Conservation (phyloP, 2,329 filamentous ascomycete species). For the Calonectria pauciramosa region DNA sequence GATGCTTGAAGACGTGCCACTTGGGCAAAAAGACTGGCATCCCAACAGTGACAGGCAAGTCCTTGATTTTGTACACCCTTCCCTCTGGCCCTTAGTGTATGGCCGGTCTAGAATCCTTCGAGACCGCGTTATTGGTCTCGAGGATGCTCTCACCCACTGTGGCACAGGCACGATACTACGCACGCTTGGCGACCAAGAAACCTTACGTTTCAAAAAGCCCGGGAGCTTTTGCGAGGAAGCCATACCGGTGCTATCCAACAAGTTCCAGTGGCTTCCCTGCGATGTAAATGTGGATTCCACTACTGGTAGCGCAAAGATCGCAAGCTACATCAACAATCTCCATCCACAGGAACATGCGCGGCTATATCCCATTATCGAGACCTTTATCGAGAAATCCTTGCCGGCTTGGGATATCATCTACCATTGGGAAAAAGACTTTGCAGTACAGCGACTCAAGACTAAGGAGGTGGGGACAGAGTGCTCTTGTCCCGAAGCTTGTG, state of each 20-base stretch:
- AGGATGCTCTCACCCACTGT: conserved; percentile 51
- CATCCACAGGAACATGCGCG: conserved; percentile 50
- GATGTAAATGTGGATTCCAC: background rate
- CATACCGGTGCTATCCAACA: background rate
- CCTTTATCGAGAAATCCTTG: conserved; percentile 52
- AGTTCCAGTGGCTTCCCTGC: background rate
- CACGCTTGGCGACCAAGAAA: background rate
- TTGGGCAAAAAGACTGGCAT: conserved; percentile 70
- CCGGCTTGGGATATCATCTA: conserved; percentile 63
- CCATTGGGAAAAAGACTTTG: conserved; percentile 48
- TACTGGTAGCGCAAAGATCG: conserved; percentile 55
- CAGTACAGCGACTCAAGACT: background rate
- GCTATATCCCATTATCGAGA: conserved; percentile 53
- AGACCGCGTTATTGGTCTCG: conserved; percentile 51
- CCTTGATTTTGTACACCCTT: conserved; percentile 74
- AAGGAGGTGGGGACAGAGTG: background rate
- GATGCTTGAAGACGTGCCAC: conserved; percentile 64
- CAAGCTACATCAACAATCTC: conserved; percentile 62
- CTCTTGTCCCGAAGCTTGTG: background rate
- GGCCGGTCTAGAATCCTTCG: conserved; percentile 56
- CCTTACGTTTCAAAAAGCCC: background rate
- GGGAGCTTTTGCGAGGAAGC: background rate
- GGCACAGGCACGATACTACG: conserved; percentile 40
- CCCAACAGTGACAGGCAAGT: conserved; percentile 69
- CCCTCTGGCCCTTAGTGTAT: conserved; percentile 72